Conservation (phyloP, 2,329 filamentous ascomycete species). For the Diaporthe sp. region DNA sequence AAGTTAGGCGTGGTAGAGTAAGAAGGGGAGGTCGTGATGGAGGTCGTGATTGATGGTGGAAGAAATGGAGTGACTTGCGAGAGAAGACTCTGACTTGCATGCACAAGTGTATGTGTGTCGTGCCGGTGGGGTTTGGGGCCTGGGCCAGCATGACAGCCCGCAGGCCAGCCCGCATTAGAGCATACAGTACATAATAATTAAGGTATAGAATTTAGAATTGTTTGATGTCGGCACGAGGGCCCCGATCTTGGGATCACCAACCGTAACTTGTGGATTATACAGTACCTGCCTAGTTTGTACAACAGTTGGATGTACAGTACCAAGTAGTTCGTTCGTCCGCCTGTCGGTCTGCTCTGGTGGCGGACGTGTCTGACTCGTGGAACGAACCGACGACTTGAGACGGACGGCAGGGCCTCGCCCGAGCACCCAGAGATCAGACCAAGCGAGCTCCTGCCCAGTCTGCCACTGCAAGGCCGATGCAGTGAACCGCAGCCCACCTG, state of each 20-base stretch:
- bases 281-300: neutral
- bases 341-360: neutral
- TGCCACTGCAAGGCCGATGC: neutral
- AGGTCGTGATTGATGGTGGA: neutral
- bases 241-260: slow-evolving; percentile 23
- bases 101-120: neutral
- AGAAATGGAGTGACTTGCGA: neutral
- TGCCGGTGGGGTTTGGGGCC: slow-evolving; percentile 6
- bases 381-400: slow-evolving; percentile 18
- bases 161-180: neutral
- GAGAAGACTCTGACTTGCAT: neutral
- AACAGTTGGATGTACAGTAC: neutral
- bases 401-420: slow-evolving; percentile 27
- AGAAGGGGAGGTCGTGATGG: neutral
- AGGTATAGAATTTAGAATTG: neutral
- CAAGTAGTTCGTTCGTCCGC: neutral
- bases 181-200: neutral
- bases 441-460: neutral
- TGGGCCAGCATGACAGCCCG: neutral
- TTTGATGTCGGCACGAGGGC: slow-evolving; percentile 16
- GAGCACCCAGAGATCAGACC: slow-evolving; percentile 7
- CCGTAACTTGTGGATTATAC: neutral
- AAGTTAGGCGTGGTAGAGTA: neutral
- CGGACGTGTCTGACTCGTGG: slow-evolving; percentile 8
- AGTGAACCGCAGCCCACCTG: neutral